Conservation (phyloP, 352 stramenopile genomes). For the Salisapilia sapeloensis region DNA sequence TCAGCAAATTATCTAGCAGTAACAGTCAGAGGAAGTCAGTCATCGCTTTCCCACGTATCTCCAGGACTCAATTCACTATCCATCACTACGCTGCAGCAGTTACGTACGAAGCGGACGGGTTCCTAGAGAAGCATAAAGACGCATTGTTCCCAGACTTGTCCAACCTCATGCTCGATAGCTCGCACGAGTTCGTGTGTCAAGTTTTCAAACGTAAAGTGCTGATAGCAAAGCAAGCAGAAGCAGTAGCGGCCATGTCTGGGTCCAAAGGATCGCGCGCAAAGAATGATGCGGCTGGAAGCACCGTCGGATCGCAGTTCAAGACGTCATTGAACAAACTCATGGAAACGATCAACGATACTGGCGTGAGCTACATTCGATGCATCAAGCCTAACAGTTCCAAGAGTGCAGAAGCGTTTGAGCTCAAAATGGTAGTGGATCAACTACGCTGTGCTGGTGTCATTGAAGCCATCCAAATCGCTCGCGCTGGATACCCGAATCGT, state of each 20-base stretch:
- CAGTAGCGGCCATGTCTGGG: slow-evolving; percentile 5
- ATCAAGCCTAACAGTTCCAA: slow-evolving; percentile 76
- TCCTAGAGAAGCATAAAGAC: slow-evolving; percentile 92
- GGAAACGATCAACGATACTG: slow-evolving; percentile 54
- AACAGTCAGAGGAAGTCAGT: slow-evolving; percentile 32
- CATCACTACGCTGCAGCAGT: slow-evolving; percentile 88
- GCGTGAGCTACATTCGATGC: slow-evolving; percentile 68
- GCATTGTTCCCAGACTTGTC: slow-evolving; percentile 85
- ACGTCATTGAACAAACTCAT: slow-evolving; percentile 46
- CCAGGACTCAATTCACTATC: slow-evolving; percentile 80
- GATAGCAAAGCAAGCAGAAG: slow-evolving; percentile 9
- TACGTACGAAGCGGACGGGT: slow-evolving; percentile 81
- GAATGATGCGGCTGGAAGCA: slow-evolving; percentile 11
- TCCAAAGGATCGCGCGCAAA: slow-evolving; percentile 7
- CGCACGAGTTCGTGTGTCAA: slow-evolving; percentile 25
- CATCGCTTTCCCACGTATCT: slow-evolving; percentile 51
- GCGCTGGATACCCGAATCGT: slow-evolving; percentile 58
- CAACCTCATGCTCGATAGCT: slow-evolving; percentile 37
- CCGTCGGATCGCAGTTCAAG: slow-evolving; percentile 72
- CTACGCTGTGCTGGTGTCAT: slow-evolving; percentile 69
- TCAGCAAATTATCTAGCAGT: slow-evolving; percentile 30
- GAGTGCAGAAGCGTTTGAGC: slow-evolving; percentile 34
- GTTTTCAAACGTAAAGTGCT: slow-evolving; percentile 26
- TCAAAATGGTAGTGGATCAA: slow-evolving; percentile 61
- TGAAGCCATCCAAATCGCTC: slow-evolving; percentile 60